These are phyloP conservation scores for Pestalotiopsis sp. DNA, from an alignment of 2,329 filamentous ascomycete genomes.

Conservation along the genomic window DNA sequence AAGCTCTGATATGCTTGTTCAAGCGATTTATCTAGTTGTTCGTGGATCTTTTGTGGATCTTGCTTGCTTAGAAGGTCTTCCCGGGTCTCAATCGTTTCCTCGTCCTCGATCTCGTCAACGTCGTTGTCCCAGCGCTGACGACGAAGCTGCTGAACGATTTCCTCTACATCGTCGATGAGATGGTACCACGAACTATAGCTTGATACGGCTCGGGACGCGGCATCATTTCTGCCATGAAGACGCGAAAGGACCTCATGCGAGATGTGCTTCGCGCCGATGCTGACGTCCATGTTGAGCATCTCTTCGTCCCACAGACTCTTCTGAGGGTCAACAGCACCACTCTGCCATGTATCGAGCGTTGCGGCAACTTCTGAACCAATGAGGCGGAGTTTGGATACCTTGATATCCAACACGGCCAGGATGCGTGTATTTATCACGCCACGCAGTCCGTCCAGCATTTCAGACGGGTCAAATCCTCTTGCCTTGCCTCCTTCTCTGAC, in stretches of 20 bases:
- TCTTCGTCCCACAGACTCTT: conserved; percentile 69
- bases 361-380: conserved; percentile 68
- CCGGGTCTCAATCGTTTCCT: conserved; percentile 68
- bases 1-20: conserved; percentile 61
- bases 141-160: conserved; percentile 66
- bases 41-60: conserved; percentile 67
- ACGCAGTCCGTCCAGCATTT: conserved; percentile 71
- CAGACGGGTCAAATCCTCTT: conserved; percentile 67
- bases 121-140: conserved; percentile 78
- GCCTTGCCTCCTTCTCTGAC: conserved; percentile 68
- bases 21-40: conserved; percentile 60
- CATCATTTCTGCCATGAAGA: conserved; percentile 72
- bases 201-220: conserved; percentile 63
- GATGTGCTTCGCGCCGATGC: conserved; percentile 67
- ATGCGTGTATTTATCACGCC: conserved; percentile 71
- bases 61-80: conserved; percentile 72
- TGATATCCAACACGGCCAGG: conserved; percentile 62
- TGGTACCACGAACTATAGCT: conserved; percentile 74
- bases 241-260: conserved; percentile 70
- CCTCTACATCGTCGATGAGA: conserved; percentile 69
- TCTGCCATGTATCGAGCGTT: conserved; percentile 63
- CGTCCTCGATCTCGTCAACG: conserved; percentile 73
- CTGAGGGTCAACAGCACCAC: conserved; percentile 51
- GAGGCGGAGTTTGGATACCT: conserved; percentile 65
- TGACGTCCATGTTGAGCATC: conserved; percentile 67